These are phyloP conservation scores for Mortierella sp. DNA, from an alignment of 371 early-diverging fungal genomes.

Conservation along the genomic window DNA sequence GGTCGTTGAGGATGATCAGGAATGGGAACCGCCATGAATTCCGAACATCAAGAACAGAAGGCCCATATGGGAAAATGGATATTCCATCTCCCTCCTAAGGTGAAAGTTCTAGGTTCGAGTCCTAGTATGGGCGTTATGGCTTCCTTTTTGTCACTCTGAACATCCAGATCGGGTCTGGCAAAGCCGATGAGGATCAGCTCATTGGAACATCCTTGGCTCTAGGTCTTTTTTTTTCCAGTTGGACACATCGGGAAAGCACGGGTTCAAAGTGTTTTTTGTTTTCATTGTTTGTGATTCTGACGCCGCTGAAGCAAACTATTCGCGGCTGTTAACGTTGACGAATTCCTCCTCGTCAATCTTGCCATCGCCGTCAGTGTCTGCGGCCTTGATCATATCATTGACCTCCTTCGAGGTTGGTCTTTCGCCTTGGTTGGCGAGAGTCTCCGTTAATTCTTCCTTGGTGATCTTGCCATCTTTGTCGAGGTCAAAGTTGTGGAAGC, in stretches of 20 bases:
- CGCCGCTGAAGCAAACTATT: no score
- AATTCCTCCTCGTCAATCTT: slow-evolving; percentile 24
- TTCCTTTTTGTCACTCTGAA: neutral
- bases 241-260: neutral
- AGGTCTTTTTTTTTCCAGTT: slow-evolving; percentile 3
- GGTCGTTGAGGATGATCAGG: no score
- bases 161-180: no score
- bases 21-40: no score
- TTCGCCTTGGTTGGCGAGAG: slow-evolving; percentile 69
- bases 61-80: slow-evolving; percentile 64
- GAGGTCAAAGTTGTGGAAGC: slow-evolving; percentile 67
- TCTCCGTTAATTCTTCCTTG: slow-evolving; percentile 68
- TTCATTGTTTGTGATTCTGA: no score
- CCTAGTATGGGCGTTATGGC: slow-evolving; percentile 57
- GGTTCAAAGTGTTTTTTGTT: no score
- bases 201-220: no score
- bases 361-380: slow-evolving; percentile 54
- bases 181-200: no score
- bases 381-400: slow-evolving; percentile 74
- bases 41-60: neutral
- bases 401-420: slow-evolving; percentile 67
- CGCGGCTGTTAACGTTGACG: no score
- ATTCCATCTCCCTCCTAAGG: slow-evolving; percentile 70
- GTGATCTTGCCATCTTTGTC: slow-evolving; percentile 80
- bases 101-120: slow-evolving; percentile 68